Base-by-base conservation (phyloP, 768 basidiomycete genomes). In the Suillus tomentosus region DNA sequence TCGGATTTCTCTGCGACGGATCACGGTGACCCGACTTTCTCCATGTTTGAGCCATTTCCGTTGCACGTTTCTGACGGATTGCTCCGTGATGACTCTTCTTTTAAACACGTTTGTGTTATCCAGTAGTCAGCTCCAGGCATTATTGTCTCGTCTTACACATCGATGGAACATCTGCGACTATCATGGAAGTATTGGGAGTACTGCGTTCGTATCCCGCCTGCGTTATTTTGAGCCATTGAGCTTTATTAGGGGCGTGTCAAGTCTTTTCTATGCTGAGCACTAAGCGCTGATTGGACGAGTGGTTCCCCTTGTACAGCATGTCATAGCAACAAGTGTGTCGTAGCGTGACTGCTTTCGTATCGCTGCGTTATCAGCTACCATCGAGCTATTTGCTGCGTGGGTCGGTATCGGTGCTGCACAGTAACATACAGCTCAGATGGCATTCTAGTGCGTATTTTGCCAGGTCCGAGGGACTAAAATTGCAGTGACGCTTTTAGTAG, bases 361-460 rank as follows among this genome's bases (percentile, higher is more conserved):
- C 27, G 24, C 57, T 58, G 40, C 57, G 57, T 58, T 58, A 58
- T 58, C 57, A 58, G 27, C 57, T 58, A 58, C 24, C 17, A 19
- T 42, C 3, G 27, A 31, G 40, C 40, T 58, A 40, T 58, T 39
- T 24, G 15, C 39, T 57, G 39, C 22, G 57, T 27, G 17, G 57
- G 19, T 58, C 24, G 57, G 40, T 19, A 42, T 15, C 57, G 17
- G 17, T 58, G 40, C 40, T 42, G 57, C 40, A 27, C 40, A 19
- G 40, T 58, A 58, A 7, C 24, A 58, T 58, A 42, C 24, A 31
- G 24, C 57, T 58, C 57, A 58, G 57, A 19, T 15, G 19, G 27
- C 24, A 27, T 27, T n/a, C 57, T 42, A 56, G 39, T 42, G 57
- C 17, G 37, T 56, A 11, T 56, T 22, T 9, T 39, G 10, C 24